These are phyloP conservation scores for Scleroderma bovista DNA, from an alignment of 768 basidiomycete genomes.

Conservation along the genomic window DNA sequence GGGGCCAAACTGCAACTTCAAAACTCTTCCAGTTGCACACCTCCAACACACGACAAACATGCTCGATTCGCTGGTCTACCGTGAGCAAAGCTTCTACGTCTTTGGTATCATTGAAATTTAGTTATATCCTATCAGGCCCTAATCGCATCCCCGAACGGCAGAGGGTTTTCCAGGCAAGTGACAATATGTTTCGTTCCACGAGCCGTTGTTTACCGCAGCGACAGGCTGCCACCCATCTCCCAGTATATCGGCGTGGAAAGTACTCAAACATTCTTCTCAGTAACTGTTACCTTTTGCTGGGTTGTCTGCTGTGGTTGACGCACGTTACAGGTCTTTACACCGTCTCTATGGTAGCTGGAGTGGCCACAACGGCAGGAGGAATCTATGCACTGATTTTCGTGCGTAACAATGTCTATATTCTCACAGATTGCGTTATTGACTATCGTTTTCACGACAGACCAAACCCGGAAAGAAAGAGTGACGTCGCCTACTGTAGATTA, in stretches of 20 bases:
- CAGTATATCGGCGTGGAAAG: slow-evolving; percentile 56
- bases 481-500: not conserved
- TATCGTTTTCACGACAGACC: slow-evolving; percentile 11
- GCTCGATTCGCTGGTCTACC: slow-evolving; percentile 58
- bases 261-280: slow-evolving; percentile 62
- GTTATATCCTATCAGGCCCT: slow-evolving; percentile 38
- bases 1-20: slow-evolving; percentile 9
- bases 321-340: slow-evolving; percentile 48
- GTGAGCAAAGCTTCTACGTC: slow-evolving; percentile 35
- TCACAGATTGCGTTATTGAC: not conserved
- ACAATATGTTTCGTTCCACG: not conserved
- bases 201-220: slow-evolving; percentile 5
- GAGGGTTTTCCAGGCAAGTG: slow-evolving; percentile 55
- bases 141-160: slow-evolving; percentile 65
- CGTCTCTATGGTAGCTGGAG: slow-evolving; percentile 47
- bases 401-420: slow-evolving; percentile 6
- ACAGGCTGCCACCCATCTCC: slow-evolving; percentile 37
- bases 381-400: slow-evolving; percentile 44
- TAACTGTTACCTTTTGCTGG: slow-evolving; percentile 23
- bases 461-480: slow-evolving; percentile 26
- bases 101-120: not conserved
- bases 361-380: slow-evolving; percentile 48
- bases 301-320: not conserved
- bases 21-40: slow-evolving; percentile 13
- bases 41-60: slow-evolving; percentile 19